Evolutionary conservation across 805 yeast species (phyloP), one percentile per base, ranked within the genome.

Genomic region (Candida tammaniensis): DNA sequence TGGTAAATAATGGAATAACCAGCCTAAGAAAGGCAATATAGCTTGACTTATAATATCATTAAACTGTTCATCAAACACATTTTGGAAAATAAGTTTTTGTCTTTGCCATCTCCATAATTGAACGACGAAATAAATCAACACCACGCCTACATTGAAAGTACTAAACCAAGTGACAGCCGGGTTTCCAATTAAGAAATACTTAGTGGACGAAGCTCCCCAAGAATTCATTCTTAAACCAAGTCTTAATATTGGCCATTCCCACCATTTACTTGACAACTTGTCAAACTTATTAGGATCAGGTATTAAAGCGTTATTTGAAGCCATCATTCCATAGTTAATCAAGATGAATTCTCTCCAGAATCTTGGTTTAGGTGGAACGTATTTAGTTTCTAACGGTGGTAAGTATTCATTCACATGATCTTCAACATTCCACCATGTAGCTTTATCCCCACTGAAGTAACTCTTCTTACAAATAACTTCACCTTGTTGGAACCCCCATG

Each of bases 211-310:
- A 27, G 72, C 72, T 28, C 70, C 66, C 93, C 93, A 84, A 10
- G 77, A 72, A 59, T 86, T 80, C 71, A 84, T 68, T 59, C 95
- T 74, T 45, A 85, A 73, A 39, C 95, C 95, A 30, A 69, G 74
- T 40, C 78, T 70, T 51, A 84, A 67, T n/a, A 81, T 74, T 31
- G 95, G 95, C 95, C 95, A 85, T 66, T 85, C 85, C 91, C 93
- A 85, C 57, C 86, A 84, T 36, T 70, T 58, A 11, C 91, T 81
- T 1, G 88, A 80, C 39, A 85, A 63, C 37, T 71, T 73, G 52
- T 85, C 95, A 44, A 66, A 75, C 49, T 83, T 84, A 49, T 85
- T 93, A 2, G 68, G 63, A 53, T 85, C 94, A 7, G 93, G 91
- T 19, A 85, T 73, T 48, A 85, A 68, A 0, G 91, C 94, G 49